Conservation (phyloP, 2,329 filamentous ascomycete genomes). For the Hymenoscyphus linearis region DNA sequence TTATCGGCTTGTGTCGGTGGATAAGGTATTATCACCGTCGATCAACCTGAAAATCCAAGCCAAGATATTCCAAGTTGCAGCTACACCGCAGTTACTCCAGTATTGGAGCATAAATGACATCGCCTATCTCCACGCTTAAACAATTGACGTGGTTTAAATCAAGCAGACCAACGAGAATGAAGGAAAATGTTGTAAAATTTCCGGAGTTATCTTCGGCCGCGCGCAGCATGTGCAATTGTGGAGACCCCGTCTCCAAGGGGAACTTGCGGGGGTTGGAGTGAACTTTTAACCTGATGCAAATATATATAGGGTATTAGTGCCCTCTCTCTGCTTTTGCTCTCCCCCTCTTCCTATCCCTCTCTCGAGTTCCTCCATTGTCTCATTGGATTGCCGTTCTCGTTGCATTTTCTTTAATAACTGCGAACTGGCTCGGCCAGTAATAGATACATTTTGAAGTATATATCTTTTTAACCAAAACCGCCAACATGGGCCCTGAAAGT, state of each 20-base stretch:
- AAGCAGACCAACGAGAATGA: neutral
- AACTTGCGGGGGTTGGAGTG: neutral
- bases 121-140: neutral
- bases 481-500: conserved; percentile 5
- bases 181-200: neutral
- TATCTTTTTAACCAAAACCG: neutral
- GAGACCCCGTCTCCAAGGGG: neutral
- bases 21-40: neutral
- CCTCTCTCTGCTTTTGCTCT: neutral
- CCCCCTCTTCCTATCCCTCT: neutral
- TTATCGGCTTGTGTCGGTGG: neutral
- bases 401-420: neutral
- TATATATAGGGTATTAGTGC: neutral
- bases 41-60: neutral
- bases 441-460: neutral
- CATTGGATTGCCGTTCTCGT: neutral
- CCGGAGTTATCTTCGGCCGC: neutral
- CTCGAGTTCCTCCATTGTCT: neutral
- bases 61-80: neutral
- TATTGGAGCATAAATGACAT: neutral
- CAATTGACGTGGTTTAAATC: neutral
- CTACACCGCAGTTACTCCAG: neutral
- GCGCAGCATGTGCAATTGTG: neutral
- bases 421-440: conserved; percentile 1
- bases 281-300: neutral